Evolutionary conservation across 805 yeast genomes (phyloP), one percentile per base, ranked within the genome.

Genomic region (Ogataea nonfermentans): DNA sequence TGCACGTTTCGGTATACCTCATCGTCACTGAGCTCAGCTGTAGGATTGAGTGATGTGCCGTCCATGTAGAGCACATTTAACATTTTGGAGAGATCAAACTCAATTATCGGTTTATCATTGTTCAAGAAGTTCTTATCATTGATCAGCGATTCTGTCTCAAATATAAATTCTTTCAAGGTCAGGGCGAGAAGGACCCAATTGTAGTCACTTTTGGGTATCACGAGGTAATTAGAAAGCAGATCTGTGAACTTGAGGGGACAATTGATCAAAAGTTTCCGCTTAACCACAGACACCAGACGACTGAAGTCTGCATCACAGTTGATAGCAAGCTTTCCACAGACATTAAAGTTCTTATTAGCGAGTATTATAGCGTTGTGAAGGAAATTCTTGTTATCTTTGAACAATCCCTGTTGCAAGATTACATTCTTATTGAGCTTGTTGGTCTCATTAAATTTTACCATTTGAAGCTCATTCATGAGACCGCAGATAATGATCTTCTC

Each of bases 291-390:
- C 35, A 73, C 62, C 25, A 73, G 47, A 36, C 64, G 55, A 35
- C 46, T 43, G 47, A 53, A 51, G 37, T 52, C 52, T 34, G 52
- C 50, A 37, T 51, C 51, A 23, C 51, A 46, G 37, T 46, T 42
- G 38, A 32, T 41, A 22, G 55, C 49, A 17, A 54, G 49, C 17
- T 40, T 49, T n/a, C 44, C 52, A 10, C 46, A 50, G 29, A 38
- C 49, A 34, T 58, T 61, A 37, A 61, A 56, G 15, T 67, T 66
- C 49, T 72, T 74, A 48, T 75, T 76, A 7, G 74, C 67, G 48
- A 76, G 62, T 11, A 77, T 76, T 13, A 76, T 70, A 0, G 79
- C 66, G 51, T 76, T 75, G 46, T 78, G 82, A 8, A 77, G 53
- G 19, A 65, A 62, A 44, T 69, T 66, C 35, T 66, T 66, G 46